These are phyloP conservation scores for Colletotrichum spinosum DNA, from an alignment of 2,329 filamentous ascomycete species.

Conservation along the genomic window DNA sequence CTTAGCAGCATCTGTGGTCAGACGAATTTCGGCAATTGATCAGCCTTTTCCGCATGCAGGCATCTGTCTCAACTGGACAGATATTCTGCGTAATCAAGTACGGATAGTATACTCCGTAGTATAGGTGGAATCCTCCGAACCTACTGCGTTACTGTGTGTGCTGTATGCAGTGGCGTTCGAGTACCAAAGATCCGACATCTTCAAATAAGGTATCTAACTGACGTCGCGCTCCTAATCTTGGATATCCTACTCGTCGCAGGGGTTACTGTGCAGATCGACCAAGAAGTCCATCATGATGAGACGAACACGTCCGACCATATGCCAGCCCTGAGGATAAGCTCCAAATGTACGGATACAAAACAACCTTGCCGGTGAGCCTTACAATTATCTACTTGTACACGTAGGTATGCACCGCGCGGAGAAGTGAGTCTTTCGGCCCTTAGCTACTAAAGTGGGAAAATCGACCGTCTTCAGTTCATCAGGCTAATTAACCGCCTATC, in stretches of 20 bases:
- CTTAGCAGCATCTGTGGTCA: constrained; percentile 14
- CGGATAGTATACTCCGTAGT: no score
- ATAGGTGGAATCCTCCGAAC: no score
- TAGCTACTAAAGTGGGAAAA: neutral
- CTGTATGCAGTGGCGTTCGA: neutral
- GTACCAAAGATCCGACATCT: no score
- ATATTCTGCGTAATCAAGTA: no score
- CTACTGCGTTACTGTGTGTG: neutral
- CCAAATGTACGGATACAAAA: neutral
- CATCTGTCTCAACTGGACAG: constrained; percentile 4
- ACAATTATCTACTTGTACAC: neutral
- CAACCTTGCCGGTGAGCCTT: constrained; percentile 19
- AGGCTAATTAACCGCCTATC: neutral
- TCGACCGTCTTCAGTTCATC: constrained; percentile 3
- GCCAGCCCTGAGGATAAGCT: constrained; percentile 13
- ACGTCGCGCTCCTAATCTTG: no score
- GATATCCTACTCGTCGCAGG: neutral
- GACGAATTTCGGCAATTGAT: constrained; percentile 34
- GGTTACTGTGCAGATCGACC: neutral
- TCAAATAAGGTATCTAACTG: no score
- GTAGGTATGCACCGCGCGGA: no score
- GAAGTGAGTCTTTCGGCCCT: no score
- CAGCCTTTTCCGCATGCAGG: constrained; percentile 29
- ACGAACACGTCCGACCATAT: constrained; percentile 24
- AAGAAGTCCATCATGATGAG: constrained; percentile 9